Evolutionary conservation across 371 early-diverging fungal species (phyloP).

Genomic region (Nematocida parisii): DNA sequence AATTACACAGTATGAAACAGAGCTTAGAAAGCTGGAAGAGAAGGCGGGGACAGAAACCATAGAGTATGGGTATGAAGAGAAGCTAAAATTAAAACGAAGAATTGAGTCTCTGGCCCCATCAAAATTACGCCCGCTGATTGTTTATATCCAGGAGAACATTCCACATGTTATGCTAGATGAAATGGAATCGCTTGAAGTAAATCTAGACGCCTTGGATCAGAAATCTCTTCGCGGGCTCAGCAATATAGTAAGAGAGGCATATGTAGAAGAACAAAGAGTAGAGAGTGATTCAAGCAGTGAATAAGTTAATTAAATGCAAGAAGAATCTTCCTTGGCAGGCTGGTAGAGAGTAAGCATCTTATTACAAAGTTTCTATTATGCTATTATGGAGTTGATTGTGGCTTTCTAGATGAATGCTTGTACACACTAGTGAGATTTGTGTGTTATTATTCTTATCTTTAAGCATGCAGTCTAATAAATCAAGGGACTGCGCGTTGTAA

Average conservation of each 20-base stretch:
- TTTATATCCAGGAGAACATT: slow-evolving; percentile 45
- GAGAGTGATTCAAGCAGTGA: slow-evolving; percentile 60
- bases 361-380: too few relatives aligned
- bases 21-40: slow-evolving; percentile 62
- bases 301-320: background rate
- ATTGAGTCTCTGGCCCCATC: slow-evolving; percentile 37
- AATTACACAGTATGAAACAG: slow-evolving; percentile 59
- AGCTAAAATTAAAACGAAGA: slow-evolving; percentile 33
- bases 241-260: slow-evolving; percentile 32
- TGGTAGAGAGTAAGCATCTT: too few relatives aligned
- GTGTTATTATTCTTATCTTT: too few relatives aligned
- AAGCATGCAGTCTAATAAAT: too few relatives aligned
- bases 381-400: too few relatives aligned
- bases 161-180: slow-evolving; percentile 36
- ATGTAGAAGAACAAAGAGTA: slow-evolving; percentile 39
- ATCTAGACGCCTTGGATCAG: slow-evolving; percentile 47
- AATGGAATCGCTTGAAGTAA: slow-evolving; percentile 37
- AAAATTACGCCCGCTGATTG: background rate
- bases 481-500: too few relatives aligned
- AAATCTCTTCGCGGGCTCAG: slow-evolving; percentile 7
- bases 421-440: too few relatives aligned
- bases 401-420: too few relatives aligned
- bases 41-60: slow-evolving; percentile 5
- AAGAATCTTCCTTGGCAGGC: background rate
- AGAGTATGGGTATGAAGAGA: slow-evolving; percentile 50